A percentile compares a stretch with the other conserved stretches of the same genome.
phyloP scores from a whole-genome alignment of 176 grass and related monocot genomes.

The Rhynchospora breviuscula region DNA sequence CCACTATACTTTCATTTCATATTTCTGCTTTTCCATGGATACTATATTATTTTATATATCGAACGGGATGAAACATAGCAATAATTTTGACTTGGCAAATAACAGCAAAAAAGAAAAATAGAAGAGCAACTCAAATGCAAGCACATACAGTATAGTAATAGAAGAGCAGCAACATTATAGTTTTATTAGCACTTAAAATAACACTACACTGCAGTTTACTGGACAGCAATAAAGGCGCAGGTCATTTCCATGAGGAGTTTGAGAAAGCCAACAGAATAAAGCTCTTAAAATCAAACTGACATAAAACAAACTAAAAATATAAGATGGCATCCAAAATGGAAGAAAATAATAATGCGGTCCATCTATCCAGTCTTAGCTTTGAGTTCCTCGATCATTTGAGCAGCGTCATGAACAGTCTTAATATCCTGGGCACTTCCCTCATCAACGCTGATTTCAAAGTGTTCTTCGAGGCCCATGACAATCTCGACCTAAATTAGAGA shows the following conservation, averaged over 20 bases:
- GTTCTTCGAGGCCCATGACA: constrained; percentile 71
- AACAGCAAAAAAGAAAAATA: background rate
- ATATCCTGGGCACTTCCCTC: constrained; percentile 56
- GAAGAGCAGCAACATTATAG: background rate
- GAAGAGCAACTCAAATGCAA: background rate
- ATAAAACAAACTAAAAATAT: background rate
- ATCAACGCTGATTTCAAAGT: constrained; percentile 62
- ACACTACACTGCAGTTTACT: background rate
- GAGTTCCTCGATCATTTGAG: constrained; percentile 41
- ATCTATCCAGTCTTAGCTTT: too few species aligned
- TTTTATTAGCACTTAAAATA: constrained; percentile 15
- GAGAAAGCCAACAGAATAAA: background rate
- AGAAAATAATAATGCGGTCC: too few species aligned
- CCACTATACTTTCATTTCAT: too few species aligned
- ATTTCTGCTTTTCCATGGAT: background rate
- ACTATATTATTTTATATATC: background rate
- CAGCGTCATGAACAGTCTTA: constrained; percentile 49
- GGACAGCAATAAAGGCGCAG: background rate
- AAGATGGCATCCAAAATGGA: background rate
- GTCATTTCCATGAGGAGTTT: background rate
- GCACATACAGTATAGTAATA: background rate
- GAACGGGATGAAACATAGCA: background rate
- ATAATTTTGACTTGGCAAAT: background rate
- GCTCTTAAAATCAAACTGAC: background rate
- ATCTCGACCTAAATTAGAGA: constrained; percentile 48